phyloP scores from a whole-genome alignment of 805 yeast species.

The Ogataea zsoltii region DNA sequence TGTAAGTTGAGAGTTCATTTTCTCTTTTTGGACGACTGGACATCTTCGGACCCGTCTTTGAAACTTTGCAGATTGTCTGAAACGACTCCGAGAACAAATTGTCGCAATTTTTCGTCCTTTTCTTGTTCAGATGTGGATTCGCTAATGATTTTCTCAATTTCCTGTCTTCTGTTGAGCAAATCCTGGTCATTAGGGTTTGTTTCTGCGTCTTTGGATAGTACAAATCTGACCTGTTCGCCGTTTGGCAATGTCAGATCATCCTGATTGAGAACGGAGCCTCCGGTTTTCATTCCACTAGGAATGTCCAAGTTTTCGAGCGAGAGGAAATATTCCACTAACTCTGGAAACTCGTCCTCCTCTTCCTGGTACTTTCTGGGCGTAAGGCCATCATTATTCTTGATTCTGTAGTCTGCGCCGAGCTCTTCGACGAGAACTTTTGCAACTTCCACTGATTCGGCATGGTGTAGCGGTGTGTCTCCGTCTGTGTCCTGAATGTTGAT shows the following conservation, averaged over 20 bases:
- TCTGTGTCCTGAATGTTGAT: constrained; percentile 81
- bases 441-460: constrained; percentile 67
- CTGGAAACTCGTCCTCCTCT: constrained; percentile 86
- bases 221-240: constrained; percentile 55
- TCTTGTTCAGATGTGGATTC: constrained; percentile 57
- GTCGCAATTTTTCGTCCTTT: constrained; percentile 75
- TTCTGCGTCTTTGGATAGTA: constrained; percentile 47
- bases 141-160: constrained; percentile 64
- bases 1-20: constrained; percentile 10
- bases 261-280: constrained; percentile 1
- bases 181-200: constrained; percentile 40
- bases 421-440: constrained; percentile 71
- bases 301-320: constrained; percentile 32
- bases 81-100: constrained; percentile 65
- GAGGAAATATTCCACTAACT: constrained; percentile 64
- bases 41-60: constrained; percentile 15
- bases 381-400: constrained; percentile 70
- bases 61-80: constrained; percentile 40
- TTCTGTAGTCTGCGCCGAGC: constrained; percentile 62
- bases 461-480: constrained; percentile 95
- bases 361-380: constrained; percentile 74
- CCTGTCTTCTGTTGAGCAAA: constrained; percentile 56
- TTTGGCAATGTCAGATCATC: constrained; percentile 28
- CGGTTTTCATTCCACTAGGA: constrained; percentile 12
- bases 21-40: constrained; percentile 25